A percentile compares a stretch with the other conserved stretches of the same genome.
phyloP scores from a whole-genome alignment of 1,284 basidiomycete genomes.

The Wolfiporia cocos region DNA sequence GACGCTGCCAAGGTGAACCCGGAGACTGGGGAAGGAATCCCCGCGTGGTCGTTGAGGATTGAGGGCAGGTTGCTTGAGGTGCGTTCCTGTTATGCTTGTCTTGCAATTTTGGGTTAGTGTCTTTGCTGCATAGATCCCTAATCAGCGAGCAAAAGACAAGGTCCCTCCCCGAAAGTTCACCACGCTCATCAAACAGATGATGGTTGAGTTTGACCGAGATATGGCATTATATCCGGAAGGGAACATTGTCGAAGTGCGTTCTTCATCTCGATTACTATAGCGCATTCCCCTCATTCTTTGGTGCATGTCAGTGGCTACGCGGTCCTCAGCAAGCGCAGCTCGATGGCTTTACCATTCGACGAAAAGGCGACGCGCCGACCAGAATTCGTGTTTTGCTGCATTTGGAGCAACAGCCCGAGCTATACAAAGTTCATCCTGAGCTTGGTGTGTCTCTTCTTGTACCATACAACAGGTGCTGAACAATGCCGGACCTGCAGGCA shows the following conservation, averaged over 20 bases:
- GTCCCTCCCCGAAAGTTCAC: constrained; percentile 75
- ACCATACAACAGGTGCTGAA: background rate
- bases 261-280: background rate
- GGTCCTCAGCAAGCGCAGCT: constrained; percentile 55
- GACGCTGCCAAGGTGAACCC: constrained; percentile 36
- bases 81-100: constrained; percentile 15
- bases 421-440: constrained; percentile 78
- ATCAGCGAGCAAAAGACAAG: constrained; percentile 64
- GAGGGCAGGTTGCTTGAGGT: constrained; percentile 87
- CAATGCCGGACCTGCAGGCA: constrained; percentile 30
- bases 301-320: constrained; percentile 62
- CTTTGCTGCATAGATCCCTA: constrained; percentile 36
- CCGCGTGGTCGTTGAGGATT: constrained; percentile 86
- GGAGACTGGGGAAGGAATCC: constrained; percentile 70
- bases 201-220: constrained; percentile 87
- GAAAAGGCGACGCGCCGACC: constrained; percentile 76
- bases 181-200: constrained; percentile 77
- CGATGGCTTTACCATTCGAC: constrained; percentile 87
- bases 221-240: constrained; percentile 77
- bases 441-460: constrained; percentile 42
- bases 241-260: constrained; percentile 68
- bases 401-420: constrained; percentile 82
- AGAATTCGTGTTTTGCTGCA: constrained; percentile 79
- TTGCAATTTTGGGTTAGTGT: constrained; percentile 25
- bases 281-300: background rate